Evolutionary conservation across 495 filamentous ascomycete genomes (phyloP).

Genomic region (Lophiotrema nucula): DNA sequence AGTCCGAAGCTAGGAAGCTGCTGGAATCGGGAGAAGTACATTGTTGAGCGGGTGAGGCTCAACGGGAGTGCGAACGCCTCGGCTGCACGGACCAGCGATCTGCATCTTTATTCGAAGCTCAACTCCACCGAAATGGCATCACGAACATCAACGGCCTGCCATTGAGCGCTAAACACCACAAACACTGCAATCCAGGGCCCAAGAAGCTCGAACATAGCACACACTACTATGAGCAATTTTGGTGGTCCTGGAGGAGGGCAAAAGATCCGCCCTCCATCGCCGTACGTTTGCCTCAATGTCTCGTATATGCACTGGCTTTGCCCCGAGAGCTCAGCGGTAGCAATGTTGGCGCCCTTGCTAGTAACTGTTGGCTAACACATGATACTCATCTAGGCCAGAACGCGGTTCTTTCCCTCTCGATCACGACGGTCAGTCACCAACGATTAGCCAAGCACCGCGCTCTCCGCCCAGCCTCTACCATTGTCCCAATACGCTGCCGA

Average conservation of each 20-base stretch:
- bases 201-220: not conserved
- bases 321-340: not conserved
- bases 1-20: too few species aligned
- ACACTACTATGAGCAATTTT: conserved; percentile 52
- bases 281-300: conserved; percentile 55
- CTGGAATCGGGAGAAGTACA: too few species aligned
- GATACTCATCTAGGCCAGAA: conserved; percentile 63
- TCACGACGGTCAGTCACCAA: conserved; percentile 69
- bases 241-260: conserved; percentile 74
- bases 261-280: conserved; percentile 67
- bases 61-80: not conserved
- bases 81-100: not conserved
- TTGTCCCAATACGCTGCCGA: not conserved
- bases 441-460: not conserved
- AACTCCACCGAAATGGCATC: conserved; percentile 14
- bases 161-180: conserved; percentile 6
- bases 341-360: not conserved
- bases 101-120: conserved; percentile 28
- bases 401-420: conserved; percentile 96
- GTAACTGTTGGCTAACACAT: conserved; percentile 11
- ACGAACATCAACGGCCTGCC: not conserved
- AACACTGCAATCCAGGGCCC: not conserved
- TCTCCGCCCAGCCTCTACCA: not conserved
- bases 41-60: not conserved
- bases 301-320: not conserved